These are phyloP conservation scores for Oryza officinalis DNA, from an alignment of 176 grass and related monocot species.

Conservation along the genomic window DNA sequence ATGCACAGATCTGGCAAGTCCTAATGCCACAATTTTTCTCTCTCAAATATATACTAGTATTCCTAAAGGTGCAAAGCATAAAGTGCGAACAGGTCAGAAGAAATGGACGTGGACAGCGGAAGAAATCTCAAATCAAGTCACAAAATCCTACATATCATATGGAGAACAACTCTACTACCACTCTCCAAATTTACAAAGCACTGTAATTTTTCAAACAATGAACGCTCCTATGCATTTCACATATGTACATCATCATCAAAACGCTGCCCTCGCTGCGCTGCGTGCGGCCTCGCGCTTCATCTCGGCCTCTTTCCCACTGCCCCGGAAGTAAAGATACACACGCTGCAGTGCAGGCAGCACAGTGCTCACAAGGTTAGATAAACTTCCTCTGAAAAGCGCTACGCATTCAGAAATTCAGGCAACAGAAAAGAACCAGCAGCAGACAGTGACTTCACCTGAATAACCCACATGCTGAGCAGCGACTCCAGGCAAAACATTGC, in stretches of 20 bases:
- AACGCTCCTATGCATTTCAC: background rate
- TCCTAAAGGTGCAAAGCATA: background rate
- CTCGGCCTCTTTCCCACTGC: conserved; percentile 62
- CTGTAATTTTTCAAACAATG: background rate
- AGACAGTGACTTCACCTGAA: conserved; percentile 52
- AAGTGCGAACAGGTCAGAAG: background rate
- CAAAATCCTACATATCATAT: background rate
- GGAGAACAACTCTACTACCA: background rate
- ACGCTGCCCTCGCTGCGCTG: conserved; percentile 53
- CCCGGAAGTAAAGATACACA: conserved; percentile 65
- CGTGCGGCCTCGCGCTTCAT: conserved; percentile 56
- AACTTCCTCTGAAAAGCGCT: background rate
- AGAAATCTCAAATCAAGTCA: background rate
- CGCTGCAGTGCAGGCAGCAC: conserved; percentile 34
- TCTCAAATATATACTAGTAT: background rate
- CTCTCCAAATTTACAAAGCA: background rate
- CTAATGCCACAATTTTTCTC: background rate
- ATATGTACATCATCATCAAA: conserved; percentile 31
- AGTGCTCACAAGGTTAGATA: background rate
- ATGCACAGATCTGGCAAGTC: too few relatives aligned
- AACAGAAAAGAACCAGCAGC: background rate
- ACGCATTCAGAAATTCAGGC: background rate
- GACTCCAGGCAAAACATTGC: conserved; percentile 61
- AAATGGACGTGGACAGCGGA: background rate
- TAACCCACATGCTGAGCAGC: conserved; percentile 67